Conservation (phyloP, 495 filamentous ascomycete genomes). For the Letharia columbiana region DNA sequence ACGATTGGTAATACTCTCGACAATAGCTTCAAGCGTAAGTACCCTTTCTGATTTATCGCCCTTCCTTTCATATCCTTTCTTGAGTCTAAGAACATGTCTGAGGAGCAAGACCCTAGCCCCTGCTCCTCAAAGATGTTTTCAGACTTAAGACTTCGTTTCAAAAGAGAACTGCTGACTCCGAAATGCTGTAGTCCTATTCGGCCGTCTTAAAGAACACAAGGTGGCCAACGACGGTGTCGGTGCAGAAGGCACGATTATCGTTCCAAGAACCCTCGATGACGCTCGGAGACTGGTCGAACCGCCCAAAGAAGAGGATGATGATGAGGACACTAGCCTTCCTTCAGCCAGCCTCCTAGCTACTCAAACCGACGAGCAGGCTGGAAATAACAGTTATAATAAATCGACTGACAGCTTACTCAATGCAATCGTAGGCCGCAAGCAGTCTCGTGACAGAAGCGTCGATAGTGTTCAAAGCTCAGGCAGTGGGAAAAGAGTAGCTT, state of each 20-base stretch:
- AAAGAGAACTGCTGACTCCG: background rate
- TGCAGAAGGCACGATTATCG: constrained; percentile 35
- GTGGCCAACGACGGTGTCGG: constrained; percentile 37
- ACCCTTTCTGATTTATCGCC: background rate
- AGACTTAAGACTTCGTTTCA: background rate
- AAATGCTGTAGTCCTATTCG: constrained; percentile 52
- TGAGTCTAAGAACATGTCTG: background rate
- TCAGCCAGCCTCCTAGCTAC: constrained; percentile 32
- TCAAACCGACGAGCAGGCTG: constrained; percentile 23
- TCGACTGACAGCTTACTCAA: constrained; percentile 53
- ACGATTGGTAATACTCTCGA: constrained; percentile 76
- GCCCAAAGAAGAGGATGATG: constrained; percentile 49
- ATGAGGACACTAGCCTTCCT: constrained; percentile 37
- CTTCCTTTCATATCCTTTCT: background rate
- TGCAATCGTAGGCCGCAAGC: constrained; percentile 54
- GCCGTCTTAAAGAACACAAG: constrained; percentile 64
- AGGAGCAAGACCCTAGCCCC: background rate
- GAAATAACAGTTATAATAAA: constrained; percentile 23
- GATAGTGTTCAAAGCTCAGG: constrained; percentile 63
- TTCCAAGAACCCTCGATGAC: constrained; percentile 88
- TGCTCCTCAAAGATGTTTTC: background rate
- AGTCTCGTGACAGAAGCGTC: constrained; percentile 60
- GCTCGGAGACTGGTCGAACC: constrained; percentile 73
- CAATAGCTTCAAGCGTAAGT: constrained; percentile 68
- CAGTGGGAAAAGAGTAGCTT: constrained; percentile 46